A percentile compares a stretch with the other conserved stretches of the same genome.
Evolutionary conservation across 495 filamentous ascomycete species (phyloP).

Genomic region (Cryomyces minteri): DNA sequence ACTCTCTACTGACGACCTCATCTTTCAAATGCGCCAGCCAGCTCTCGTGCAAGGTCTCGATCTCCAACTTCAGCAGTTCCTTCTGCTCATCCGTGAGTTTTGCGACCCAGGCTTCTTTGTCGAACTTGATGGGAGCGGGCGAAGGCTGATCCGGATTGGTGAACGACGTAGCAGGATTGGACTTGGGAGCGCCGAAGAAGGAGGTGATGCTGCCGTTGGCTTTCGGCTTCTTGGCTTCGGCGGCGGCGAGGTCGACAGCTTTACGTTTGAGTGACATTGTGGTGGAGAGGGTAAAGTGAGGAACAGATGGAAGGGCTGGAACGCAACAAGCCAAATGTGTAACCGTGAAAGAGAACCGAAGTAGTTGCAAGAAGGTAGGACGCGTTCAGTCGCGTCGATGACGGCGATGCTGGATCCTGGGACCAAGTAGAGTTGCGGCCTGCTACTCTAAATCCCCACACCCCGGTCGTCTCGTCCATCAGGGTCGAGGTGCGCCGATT

Average conservation of each 20-base stretch:
- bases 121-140: slow-evolving; percentile 37
- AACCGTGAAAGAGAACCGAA: too few species aligned
- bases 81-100: slow-evolving; percentile 67
- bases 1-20: slow-evolving; percentile 56
- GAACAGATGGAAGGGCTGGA: too few species aligned
- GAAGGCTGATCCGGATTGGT: slow-evolving; percentile 5
- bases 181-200: slow-evolving; percentile 41
- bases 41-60: slow-evolving; percentile 74
- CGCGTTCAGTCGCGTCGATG: too few species aligned
- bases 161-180: slow-evolving; percentile 11
- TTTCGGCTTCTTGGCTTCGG: slow-evolving; percentile 55
- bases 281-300: not conserved
- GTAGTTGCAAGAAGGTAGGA: too few species aligned
- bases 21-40: slow-evolving; percentile 81
- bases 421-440: too few species aligned
- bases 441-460: too few species aligned
- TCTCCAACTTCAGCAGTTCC: slow-evolving; percentile 67
- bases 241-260: slow-evolving; percentile 28
- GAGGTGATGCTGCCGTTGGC: slow-evolving; percentile 42
- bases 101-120: slow-evolving; percentile 74
- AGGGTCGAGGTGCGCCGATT: too few species aligned
- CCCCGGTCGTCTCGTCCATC: too few species aligned
- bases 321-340: too few species aligned
- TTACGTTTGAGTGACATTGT: slow-evolving; percentile 49
- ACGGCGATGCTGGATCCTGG: too few species aligned